These are phyloP conservation scores for Cicer cuneatum DNA, from an alignment of 306 rosid species.

Conservation along the genomic window DNA sequence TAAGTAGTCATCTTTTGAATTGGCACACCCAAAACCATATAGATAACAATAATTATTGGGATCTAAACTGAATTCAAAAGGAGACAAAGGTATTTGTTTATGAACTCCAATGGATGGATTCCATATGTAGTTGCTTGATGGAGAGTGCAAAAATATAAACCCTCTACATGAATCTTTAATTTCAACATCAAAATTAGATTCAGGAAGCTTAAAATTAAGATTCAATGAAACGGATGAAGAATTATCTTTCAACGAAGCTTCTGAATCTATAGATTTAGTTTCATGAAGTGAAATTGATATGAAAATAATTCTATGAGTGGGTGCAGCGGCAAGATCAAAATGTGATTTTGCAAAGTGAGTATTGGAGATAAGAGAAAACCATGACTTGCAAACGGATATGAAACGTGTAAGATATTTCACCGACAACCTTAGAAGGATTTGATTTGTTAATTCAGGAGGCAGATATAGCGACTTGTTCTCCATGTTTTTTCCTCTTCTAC, in stretches of 20 bases:
- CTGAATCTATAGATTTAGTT: neutral
- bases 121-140: neutral
- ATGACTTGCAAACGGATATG: conserved; percentile 8
- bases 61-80: neutral
- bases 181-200: too few relatives aligned
- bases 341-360: conserved; percentile 12
- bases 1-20: conserved; percentile 23
- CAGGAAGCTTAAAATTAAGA: neutral
- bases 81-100: conserved; percentile 2
- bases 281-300: too few relatives aligned
- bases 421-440: neutral
- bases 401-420: neutral
- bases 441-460: neutral
- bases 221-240: neutral
- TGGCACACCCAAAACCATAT: conserved; percentile 29
- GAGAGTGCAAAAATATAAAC: neutral
- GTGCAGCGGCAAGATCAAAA: neutral
- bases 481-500: neutral
- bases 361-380: conserved; percentile 8
- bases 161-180: conserved; percentile 23
- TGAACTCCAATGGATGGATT: conserved; percentile 30
- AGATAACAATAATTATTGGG: fast-evolving
- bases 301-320: neutral
- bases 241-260: neutral
- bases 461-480: neutral